Percentiles rank a stretch among this genome's conserved stretches.
These are phyloP conservation scores for Ustilago cynodontis DNA, from an alignment of 1,284 basidiomycete genomes.

Conservation along the genomic window DNA sequence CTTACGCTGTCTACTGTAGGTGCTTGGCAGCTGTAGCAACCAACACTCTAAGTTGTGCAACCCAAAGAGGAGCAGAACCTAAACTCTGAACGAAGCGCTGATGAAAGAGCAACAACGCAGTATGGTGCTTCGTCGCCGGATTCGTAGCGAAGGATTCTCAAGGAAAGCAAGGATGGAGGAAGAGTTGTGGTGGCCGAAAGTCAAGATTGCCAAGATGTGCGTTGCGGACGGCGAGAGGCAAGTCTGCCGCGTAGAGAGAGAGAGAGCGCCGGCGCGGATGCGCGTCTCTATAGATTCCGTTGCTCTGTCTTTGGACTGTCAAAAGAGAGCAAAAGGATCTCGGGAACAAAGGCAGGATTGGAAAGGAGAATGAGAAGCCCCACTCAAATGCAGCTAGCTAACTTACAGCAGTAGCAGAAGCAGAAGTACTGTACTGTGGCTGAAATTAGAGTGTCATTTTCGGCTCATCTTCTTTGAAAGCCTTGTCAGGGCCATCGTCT, in stretches of 20 bases:
- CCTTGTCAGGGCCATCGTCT: not conserved
- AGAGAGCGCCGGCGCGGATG: not conserved
- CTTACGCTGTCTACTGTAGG: not conserved
- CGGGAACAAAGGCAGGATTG: not conserved
- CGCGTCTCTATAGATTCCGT: not conserved
- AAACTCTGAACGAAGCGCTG: constrained; percentile 2
- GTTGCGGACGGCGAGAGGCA: not conserved
- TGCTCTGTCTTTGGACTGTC: not conserved
- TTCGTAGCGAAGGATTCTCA: not conserved
- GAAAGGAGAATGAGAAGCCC: not conserved
- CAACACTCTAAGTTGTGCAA: not conserved
- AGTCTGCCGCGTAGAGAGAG: not conserved
- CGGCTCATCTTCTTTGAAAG: not conserved
- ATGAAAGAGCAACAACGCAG: not conserved
- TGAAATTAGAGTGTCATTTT: not conserved
- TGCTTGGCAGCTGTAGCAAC: not conserved
- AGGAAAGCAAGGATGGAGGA: not conserved
- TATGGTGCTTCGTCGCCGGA: not conserved
- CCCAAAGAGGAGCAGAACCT: not conserved
- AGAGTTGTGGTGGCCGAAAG: constrained; percentile 13
- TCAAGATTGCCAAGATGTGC: constrained; percentile 20
- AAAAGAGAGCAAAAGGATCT: not conserved
- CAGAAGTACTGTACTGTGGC: not conserved
- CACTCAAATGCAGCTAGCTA: not conserved
- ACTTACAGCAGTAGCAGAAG: not conserved